Percentiles rank a stretch among this genome's conserved stretches.
These are phyloP conservation scores for Cicer arietinum DNA, from an alignment of 306 rosid genomes.

Conservation along the genomic window DNA sequence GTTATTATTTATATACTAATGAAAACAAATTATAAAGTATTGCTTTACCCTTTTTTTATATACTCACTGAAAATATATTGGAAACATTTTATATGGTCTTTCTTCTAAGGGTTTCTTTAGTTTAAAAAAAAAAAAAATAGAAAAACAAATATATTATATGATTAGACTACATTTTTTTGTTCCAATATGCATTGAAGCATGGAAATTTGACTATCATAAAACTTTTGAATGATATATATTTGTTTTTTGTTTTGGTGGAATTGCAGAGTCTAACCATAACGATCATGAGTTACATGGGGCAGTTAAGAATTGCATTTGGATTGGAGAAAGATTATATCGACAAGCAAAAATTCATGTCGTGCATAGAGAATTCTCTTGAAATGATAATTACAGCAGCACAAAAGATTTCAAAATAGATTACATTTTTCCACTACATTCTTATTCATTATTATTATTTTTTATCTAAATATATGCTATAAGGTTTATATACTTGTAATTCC, in stretches of 20 bases:
- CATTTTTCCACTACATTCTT: neutral
- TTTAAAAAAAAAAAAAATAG: neutral
- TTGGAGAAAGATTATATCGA: constrained; percentile 55
- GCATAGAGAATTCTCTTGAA: constrained; percentile 34
- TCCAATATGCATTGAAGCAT: neutral
- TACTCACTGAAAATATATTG: too few relatives aligned
- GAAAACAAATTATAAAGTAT: too few relatives aligned
- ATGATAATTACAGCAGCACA: constrained; percentile 45
- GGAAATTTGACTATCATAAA: neutral
- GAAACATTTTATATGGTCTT: too few relatives aligned
- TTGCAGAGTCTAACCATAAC: constrained; percentile 45
- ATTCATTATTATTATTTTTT: too few relatives aligned
- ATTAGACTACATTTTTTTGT: neutral
- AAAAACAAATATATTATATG: neutral
- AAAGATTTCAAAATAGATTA: neutral
- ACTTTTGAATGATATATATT: neutral
- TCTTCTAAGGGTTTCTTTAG: too few relatives aligned
- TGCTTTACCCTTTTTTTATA: too few relatives aligned
- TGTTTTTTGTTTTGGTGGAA: neutral
- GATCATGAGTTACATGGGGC: constrained; percentile 54
- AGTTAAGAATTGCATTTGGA: constrained; percentile 55
- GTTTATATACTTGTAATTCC: too few relatives aligned
- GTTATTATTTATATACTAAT: too few relatives aligned
- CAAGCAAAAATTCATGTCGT: constrained; percentile 44
- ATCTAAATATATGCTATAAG: too few relatives aligned